Base-by-base conservation (phyloP, 495 filamentous ascomycete genomes). In the Podospora appendiculata region DNA sequence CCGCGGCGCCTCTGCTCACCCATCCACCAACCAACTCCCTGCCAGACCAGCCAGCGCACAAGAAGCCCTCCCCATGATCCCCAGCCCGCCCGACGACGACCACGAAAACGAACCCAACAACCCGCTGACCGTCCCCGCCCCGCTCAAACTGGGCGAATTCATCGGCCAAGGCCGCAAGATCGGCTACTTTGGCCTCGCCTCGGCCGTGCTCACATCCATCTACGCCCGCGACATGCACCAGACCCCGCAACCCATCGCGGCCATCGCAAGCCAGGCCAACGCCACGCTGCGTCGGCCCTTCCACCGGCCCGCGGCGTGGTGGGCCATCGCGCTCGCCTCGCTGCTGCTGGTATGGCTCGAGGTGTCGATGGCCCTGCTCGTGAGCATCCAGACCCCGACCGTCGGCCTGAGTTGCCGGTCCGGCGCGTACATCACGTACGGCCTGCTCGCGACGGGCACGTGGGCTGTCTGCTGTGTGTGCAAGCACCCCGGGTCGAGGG, bases 401-500 rank as follows among this genome's bases (percentile, higher is more conserved):
- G 69, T 76, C n/a, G 77, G 77, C 3, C 53, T 79, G 6, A 71
- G 70, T 3, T 80, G 77, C 51, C 64, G 77, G 18, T 75, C 69
- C 38, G 73, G 75, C 2, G 71, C 70, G 0, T 79, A 78, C 50
- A 50, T 74, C 13, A 56, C 75, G 13, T 79, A 72, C 50, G 50
- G 63, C 4, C 32, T 67, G n/a, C 48, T 71, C 7, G 56, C 63
- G 11, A 41, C 61, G 5, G 48, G 45, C 1, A 53, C 66, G 10
- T 60, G 76, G 34, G 9, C 69, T 7, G 41, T 48, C n/a, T 16
- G 36, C 40, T 17, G 12, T 3, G 16, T 44, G 12, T 3, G 19
- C 32, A 40, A 47, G 18, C n/a, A 19, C 41, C 44, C 35, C 7
- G 33, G 34, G 7, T 9, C 19, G 10, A 44, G 40, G 34, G 40